Base-by-base conservation (phyloP, 129 eudicot species). In the Flaveria trinervia region DNA sequence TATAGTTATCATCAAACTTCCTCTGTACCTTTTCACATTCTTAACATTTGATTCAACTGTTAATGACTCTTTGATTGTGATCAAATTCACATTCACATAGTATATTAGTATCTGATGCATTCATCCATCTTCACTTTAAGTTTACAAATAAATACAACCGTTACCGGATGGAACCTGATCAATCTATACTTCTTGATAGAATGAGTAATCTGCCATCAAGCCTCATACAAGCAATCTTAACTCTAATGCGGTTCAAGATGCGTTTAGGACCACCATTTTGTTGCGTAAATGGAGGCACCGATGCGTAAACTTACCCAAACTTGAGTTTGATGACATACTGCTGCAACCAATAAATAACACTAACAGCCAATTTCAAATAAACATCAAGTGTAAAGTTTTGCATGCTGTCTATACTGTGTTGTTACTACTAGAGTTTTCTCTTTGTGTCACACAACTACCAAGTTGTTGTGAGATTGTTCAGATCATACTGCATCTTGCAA, bases 261-360 rank as follows among this genome's bases (percentile, higher is more conserved):
- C 75, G 3, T 85, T 66, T 14, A 77, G 84, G 61, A 82, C 86
- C 36, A 70, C 62, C 25, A 66, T 85, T 44, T 30, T 85, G 49
- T 85, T 84, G 9, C 65, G 39, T 17, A 71, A 75, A 52, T 82
- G 86, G 84, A 83, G 79, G 62, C 70, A 79, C 23, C 39, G 5
- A 2, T 85, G 86, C 81, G 22, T 44, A 9, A 70, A 54, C n/a
- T 20, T 73, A 17, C 80, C 89, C 9, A 60, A 75, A 50, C 84
- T 85, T 18, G 64, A 51, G 7, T 70, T 85, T 26, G 82, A 73
- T 39, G 77, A 79, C 44, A 45, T 11, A 9, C 18, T 77, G 78
- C 33, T 51, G 22, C 26, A 18, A 18, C 7, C 2, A 55, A 7
- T 10, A 46, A 9, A 15, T 9, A 1, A 11, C 8, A 17, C 14